A percentile compares a stretch with the other conserved stretches of the same genome.
Evolutionary conservation across 345 rosid genomes (phyloP).

Genomic region (Physaria fendleri): DNA sequence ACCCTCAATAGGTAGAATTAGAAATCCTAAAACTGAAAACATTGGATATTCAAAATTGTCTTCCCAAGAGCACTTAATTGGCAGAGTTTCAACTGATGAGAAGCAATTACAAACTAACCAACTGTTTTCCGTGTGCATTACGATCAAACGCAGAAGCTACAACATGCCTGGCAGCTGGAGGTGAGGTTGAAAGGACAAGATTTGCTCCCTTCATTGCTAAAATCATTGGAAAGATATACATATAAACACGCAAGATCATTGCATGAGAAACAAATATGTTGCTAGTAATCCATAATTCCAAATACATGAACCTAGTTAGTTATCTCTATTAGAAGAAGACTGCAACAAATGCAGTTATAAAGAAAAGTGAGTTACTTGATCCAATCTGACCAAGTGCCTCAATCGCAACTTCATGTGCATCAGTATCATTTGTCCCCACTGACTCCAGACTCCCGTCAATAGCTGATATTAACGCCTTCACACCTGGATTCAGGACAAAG

Average conservation of each 20-base stretch:
- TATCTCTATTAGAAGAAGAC: background rate
- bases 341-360: background rate
- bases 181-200: constrained; percentile 48
- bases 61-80: background rate
- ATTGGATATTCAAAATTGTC: background rate
- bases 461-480: constrained; percentile 52
- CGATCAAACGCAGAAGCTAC: constrained; percentile 66
- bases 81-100: background rate
- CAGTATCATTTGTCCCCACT: constrained; percentile 37
- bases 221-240: background rate
- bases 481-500: constrained; percentile 45
- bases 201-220: constrained; percentile 71
- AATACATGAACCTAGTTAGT: background rate
- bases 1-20: background rate
- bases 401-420: constrained; percentile 72
- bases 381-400: constrained; percentile 92
- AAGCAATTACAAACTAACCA: constrained; percentile 46
- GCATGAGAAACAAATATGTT: constrained; percentile 1
- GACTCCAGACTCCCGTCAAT: constrained; percentile 53
- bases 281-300: background rate
- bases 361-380: constrained; percentile 39
- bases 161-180: constrained; percentile 67
- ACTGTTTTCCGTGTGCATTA: constrained; percentile 65
- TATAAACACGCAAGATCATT: background rate
- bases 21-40: background rate